Conservation (phyloP, 805 yeast species). For the Lipomyces sp. region DNA sequence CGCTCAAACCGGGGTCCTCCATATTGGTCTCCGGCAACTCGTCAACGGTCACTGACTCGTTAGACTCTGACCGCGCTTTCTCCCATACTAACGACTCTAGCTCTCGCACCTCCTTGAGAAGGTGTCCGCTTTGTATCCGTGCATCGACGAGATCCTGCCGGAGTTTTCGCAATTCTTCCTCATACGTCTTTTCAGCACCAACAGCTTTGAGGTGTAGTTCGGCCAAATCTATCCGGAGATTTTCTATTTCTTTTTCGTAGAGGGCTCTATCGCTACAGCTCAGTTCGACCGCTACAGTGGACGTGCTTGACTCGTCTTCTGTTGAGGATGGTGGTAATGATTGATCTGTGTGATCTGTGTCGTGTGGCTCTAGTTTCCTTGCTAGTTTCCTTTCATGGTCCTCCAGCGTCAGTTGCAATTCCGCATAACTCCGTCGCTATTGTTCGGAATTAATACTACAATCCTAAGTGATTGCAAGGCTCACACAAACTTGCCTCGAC, state of each 20-base stretch:
- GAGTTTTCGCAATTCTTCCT: conserved; percentile 8
- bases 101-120: conserved; percentile 12
- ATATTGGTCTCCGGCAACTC: not conserved
- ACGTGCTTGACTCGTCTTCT: not conserved
- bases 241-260: conserved; percentile 24
- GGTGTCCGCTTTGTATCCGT: conserved; percentile 8
- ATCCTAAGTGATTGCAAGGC: not conserved
- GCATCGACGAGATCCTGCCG: conserved; percentile 2
- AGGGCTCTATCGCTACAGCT: not conserved
- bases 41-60: not conserved
- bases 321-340: not conserved
- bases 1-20: not conserved
- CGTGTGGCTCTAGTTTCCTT: not conserved
- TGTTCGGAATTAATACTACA: not conserved
- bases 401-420: not conserved
- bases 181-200: conserved; percentile 8
- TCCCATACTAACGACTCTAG: conserved; percentile 8
- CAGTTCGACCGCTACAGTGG: not conserved
- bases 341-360: not conserved
- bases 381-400: not conserved
- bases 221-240: conserved; percentile 32
- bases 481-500: conserved; percentile 14
- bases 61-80: not conserved
- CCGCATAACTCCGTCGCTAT: not conserved
- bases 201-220: conserved; percentile 11